Evolutionary conservation across 2,329 filamentous ascomycete species (phyloP), one percentile per base, ranked within the genome.

Genomic region (Golovinomyces cichoracearum): DNA sequence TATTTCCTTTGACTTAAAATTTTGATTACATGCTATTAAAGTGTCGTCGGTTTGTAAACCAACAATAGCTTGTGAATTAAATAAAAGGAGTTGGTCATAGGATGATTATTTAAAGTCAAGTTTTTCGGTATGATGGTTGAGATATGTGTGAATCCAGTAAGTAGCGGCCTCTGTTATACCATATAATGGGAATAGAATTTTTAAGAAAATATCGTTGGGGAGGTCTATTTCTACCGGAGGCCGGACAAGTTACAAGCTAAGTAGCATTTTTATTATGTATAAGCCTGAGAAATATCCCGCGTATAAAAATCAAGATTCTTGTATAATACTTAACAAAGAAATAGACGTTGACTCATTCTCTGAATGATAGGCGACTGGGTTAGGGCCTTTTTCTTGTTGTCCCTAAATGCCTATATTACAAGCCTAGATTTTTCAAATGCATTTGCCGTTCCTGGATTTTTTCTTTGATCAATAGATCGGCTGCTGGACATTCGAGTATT

Each of bases 301-400:
- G 17, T 45, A 45, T n/a, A 51, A 21, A 5, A 35, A 23, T 23
- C 17, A 42, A 27, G 27, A 25, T n/a, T 45, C 9, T 29, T 2
- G n/a, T 12, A 46, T 10, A 13, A 49, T 50, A 4, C 27, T 45
- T 37, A 51, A 35, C 19, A 49, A 12, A 53, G 26, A 41, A 53
- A 46, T 5, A 52, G 23, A 15, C 47, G 35, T 41, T 53, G 35
- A 31, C 41, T 51, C 19, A 48, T 17, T 12, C 44, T n/a, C 47
- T 52, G 40, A 41, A 54, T 52, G 6, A 44, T 53, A 12, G 41
- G 50, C 21, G 44, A 52, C 31, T 54, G 17, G 2, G 48, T 55
- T 13, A 55, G 40, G 4, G 53, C 31, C 21, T 53, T 53, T 5
- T 47, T 45, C 2, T 26, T 4, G 38, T 53, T 33, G 5, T 53